These are phyloP conservation scores for Colletotrichum destructivum DNA, from an alignment of 2,329 filamentous ascomycete species.

Conservation along the genomic window DNA sequence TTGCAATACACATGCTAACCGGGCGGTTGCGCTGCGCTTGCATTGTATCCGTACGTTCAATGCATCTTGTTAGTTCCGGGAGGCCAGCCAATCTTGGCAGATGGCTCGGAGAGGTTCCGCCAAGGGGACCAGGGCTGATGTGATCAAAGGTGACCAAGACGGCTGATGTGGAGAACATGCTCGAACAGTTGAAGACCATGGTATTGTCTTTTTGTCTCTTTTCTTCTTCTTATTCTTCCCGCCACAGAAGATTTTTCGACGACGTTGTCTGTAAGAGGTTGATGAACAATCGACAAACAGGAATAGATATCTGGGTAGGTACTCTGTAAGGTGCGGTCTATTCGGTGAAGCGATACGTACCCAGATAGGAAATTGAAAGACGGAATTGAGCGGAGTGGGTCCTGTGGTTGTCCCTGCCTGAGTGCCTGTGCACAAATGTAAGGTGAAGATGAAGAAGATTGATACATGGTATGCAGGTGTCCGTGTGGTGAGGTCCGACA, in stretches of 20 bases:
- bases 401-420: background rate
- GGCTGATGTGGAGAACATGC: slow-evolving; percentile 20
- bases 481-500: background rate
- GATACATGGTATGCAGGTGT: slow-evolving; percentile 13
- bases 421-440: slow-evolving; percentile 2
- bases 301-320: too few relatives aligned
- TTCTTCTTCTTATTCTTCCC: background rate
- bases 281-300: background rate
- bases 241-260: background rate
- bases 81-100: background rate
- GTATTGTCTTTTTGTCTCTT: background rate
- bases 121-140: slow-evolving; percentile 6
- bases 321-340: too few relatives aligned
- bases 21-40: slow-evolving; percentile 3
- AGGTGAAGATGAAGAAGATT: slow-evolving; percentile 16
- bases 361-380: background rate
- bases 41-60: background rate
- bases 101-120: slow-evolving; percentile 19
- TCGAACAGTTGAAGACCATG: background rate
- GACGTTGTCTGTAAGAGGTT: background rate
- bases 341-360: too few relatives aligned
- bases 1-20: background rate
- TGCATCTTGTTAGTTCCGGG: slow-evolving; percentile 1
- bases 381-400: background rate
- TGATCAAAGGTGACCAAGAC: slow-evolving; percentile 16